Percentiles rank a stretch among this genome's conserved stretches.
Evolutionary conservation across 352 stramenopile species (phyloP).

Genomic region (Plasmopara viticola): DNA sequence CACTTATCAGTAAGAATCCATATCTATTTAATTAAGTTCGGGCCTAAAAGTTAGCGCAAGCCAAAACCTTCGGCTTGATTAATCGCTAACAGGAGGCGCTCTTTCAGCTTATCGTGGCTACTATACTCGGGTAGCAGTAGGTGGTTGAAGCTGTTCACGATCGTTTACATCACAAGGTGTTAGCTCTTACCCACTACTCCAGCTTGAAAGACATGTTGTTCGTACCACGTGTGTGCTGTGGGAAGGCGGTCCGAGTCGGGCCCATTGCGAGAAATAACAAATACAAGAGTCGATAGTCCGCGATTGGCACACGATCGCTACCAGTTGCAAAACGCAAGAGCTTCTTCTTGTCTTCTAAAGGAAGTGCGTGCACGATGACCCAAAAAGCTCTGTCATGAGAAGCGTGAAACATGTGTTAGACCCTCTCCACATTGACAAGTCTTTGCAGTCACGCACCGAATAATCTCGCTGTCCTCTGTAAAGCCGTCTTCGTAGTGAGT

Average conservation of each 20-base stretch:
- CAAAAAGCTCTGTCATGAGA: conserved; percentile 54
- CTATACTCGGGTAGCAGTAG: conserved; percentile 82
- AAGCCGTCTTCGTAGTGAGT: conserved; percentile 77
- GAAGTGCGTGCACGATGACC: conserved; percentile 72
- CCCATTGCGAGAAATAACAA: conserved; percentile 82
- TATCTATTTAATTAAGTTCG: neutral
- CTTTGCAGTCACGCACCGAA: conserved; percentile 31
- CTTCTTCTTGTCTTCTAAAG: conserved; percentile 81
- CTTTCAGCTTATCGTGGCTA: conserved; percentile 68
- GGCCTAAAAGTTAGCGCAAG: conserved; percentile 34
- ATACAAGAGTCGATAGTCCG: conserved; percentile 70
- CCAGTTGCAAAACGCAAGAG: conserved; percentile 82
- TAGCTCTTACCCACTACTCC: conserved; percentile 4
- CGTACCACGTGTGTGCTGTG: conserved; percentile 79
- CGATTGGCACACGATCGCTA: conserved; percentile 81
- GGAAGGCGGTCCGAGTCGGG: conserved; percentile 77
- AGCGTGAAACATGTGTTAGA: too few relatives aligned
- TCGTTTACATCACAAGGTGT: neutral
- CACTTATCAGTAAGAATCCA: neutral
- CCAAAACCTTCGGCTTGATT: conserved; percentile 80
- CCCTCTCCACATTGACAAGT: too few relatives aligned
- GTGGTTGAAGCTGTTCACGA: conserved; percentile 70
- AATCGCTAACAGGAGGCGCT: conserved; percentile 75
- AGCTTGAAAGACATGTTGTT: neutral
- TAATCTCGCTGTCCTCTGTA: conserved; percentile 52